Base-by-base conservation (phyloP, 257 asterid genomes). In the Plantago major region DNA sequence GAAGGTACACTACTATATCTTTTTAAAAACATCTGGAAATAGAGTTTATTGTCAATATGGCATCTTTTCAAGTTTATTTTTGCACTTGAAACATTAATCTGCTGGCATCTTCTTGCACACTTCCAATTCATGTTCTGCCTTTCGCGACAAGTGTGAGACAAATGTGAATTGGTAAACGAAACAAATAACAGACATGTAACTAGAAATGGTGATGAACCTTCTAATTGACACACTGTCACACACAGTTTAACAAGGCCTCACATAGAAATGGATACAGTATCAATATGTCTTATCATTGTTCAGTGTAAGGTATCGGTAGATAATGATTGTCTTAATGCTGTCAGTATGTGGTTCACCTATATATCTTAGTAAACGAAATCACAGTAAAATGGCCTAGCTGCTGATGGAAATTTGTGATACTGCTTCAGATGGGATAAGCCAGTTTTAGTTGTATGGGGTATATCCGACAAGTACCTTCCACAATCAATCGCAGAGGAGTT, bases 401-500 rank as follows among this genome's bases (percentile, higher is more conserved):
- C 18, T 45, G 19, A 46, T 37, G 68, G 62, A 42, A 72, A 69
- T 42, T 63, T 49, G 63, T 43, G 9, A 28, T 58, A 42, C 57
- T 64, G 45, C 42, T 79, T 81, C 70, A 91, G 99, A 60, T 92
- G 99, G 99, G 96, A 86, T 48, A 84, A 77, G 58, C 95, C 96
- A 17, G 79, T 78, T 68, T 65, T 84, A 71, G 95, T 92, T 43
- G 85, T 81, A 0, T 92, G 99, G 99, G 99, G 99, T 60, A 73
- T 92, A 68, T 81, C 96, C 42, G 99, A 92, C 81, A 92, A 86
- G 84, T 92, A 92, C 75, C 99, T 92, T 65, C 97, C 99, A 10
- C 89, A 78, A 60, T 74, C 94, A 18, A 84, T 86, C 60, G 99
- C 99, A 5, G 95, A 86, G 64, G 99, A 92, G 50, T 92, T 92